Percentiles rank a stretch among this genome's conserved stretches.
These are phyloP conservation scores for Paraconiothyrium sp. DNA, from an alignment of 2,329 filamentous ascomycete genomes.

Conservation along the genomic window DNA sequence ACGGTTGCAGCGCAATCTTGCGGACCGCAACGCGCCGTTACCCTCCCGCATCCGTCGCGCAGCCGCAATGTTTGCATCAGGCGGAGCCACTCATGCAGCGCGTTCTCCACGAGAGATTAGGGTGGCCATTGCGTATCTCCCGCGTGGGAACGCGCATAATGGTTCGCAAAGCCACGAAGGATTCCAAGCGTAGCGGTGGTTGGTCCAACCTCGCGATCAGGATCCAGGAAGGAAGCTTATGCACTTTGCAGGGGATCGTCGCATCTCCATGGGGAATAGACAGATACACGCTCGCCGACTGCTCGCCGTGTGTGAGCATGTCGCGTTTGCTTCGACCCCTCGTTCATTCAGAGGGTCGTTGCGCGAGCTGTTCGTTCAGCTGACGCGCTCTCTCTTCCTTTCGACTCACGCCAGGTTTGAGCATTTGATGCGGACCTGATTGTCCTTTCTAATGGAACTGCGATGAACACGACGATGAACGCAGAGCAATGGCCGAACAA, in stretches of 20 bases:
- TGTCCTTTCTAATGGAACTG: not conserved
- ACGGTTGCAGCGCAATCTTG: not conserved
- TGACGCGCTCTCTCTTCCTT: not conserved
- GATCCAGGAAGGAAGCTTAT: conserved; percentile 10
- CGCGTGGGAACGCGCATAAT: not conserved
- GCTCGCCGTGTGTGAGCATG: not conserved
- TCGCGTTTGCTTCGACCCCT: conserved; percentile 7
- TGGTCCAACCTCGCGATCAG: not conserved
- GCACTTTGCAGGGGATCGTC: not conserved
- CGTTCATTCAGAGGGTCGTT: not conserved
- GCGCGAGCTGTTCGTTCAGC: conserved; percentile 6
- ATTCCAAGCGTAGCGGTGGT: not conserved
- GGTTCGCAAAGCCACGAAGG: not conserved
- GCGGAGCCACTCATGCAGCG: not conserved
- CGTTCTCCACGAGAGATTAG: not conserved
- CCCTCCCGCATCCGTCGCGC: not conserved
- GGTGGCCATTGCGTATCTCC: not conserved
- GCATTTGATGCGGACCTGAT: not conserved
- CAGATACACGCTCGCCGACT: conserved; percentile 2
- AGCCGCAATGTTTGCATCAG: not conserved
- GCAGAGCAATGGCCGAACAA: conserved; percentile 14
- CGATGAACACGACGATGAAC: not conserved
- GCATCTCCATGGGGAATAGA: conserved; percentile 4
- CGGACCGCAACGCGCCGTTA: not conserved
- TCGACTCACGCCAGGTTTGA: not conserved